phyloP scores from a whole-genome alignment of 805 yeast species.

The Debaryomyces prosopidis region DNA sequence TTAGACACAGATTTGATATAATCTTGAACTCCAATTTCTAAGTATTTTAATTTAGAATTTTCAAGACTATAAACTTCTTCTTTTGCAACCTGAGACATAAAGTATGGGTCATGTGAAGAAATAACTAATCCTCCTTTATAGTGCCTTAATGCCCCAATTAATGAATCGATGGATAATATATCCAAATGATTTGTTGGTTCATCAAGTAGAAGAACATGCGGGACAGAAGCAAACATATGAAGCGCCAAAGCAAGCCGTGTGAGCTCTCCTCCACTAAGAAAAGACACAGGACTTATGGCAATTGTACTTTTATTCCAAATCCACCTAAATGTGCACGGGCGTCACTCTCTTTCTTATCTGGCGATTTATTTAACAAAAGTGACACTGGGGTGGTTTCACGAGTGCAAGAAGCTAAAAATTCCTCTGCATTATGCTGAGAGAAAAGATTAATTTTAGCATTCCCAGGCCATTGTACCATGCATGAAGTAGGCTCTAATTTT shows the following conservation, averaged over 20 bases:
- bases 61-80: not conserved
- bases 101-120: conserved; percentile 77
- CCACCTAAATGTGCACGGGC: conserved; percentile 1
- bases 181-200: conserved; percentile 99
- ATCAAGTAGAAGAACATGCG: conserved; percentile 93
- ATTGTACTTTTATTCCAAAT: not conserved
- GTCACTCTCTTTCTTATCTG: not conserved
- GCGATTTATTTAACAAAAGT: not conserved
- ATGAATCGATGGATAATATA: conserved; percentile 96
- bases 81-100: not conserved
- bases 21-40: not conserved
- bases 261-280: not conserved
- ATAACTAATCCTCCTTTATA: conserved; percentile 94
- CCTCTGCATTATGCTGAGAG: conserved; percentile 1
- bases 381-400: not conserved
- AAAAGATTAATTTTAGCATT: conserved; percentile 1
- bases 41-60: not conserved
- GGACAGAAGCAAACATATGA: not conserved
- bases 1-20: not conserved
- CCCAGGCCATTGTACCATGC: conserved; percentile 1
- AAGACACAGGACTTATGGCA: not conserved
- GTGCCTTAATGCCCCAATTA: conserved; percentile 92
- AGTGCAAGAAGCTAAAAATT: not conserved
- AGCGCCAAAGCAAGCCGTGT: no score
- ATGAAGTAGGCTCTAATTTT: not conserved